Conservation (phyloP, 2,329 filamentous ascomycete genomes). For the Alternaria sp. region DNA sequence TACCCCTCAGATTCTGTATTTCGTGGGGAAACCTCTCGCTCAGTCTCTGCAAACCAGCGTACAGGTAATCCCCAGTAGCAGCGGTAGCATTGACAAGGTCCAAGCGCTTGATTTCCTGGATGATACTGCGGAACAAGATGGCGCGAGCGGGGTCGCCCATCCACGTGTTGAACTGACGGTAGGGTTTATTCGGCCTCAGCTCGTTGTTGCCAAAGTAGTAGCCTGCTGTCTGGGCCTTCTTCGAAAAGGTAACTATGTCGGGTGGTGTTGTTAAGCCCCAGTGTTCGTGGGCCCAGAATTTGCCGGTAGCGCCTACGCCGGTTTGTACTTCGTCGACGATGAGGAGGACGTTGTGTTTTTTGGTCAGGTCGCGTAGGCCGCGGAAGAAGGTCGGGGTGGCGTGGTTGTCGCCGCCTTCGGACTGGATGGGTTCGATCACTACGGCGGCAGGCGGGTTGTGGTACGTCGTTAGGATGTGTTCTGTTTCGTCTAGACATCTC, state of each 20-base stretch:
- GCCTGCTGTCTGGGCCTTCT: conserved; percentile 92
- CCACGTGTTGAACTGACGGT: conserved; percentile 97
- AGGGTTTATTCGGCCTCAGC: conserved; percentile 88
- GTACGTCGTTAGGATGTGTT: conserved; percentile 80
- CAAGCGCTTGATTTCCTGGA: conserved; percentile 78
- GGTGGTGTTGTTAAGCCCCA: conserved; percentile 82
- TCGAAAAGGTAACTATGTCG: conserved; percentile 94
- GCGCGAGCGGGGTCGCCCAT: conserved; percentile 91
- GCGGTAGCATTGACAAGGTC: conserved; percentile 84
- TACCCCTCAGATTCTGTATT: conserved; percentile 84
- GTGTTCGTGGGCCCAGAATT: conserved; percentile 97
- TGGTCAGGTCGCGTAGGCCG: conserved; percentile 79
- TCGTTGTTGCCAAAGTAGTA: conserved; percentile 87
- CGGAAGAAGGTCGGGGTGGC: conserved; percentile 87
- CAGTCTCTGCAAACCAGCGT: conserved; percentile 71
- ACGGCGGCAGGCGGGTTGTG: conserved; percentile 82
- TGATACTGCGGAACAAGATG: conserved; percentile 85
- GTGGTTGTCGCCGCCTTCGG: conserved; percentile 94
- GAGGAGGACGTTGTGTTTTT: conserved; percentile 78
- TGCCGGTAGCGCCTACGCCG: conserved; percentile 88
- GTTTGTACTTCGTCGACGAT: conserved; percentile 97
- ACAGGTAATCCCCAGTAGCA: conserved; percentile 80
- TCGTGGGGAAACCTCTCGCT: conserved; percentile 75
- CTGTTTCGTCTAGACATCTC: conserved; percentile 81
- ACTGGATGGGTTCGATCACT: conserved; percentile 89